Conservation (phyloP, 495 filamentous ascomycete species). For the Podospora appendiculata region DNA sequence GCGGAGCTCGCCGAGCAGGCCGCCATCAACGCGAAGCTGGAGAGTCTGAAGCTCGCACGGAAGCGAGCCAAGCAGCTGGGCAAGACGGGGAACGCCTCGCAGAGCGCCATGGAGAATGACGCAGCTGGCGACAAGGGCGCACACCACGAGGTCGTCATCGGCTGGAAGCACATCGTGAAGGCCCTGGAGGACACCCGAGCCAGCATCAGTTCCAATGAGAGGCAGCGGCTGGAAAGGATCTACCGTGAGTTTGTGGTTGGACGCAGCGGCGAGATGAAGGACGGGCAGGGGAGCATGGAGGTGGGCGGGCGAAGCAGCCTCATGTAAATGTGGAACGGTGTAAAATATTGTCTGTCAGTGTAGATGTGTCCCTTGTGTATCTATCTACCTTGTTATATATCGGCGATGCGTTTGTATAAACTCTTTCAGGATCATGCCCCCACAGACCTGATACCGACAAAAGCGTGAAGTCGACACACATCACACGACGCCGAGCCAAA, state of each 20-base stretch:
- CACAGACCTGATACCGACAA: no score
- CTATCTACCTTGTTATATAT: no score
- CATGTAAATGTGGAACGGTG: slow-evolving; percentile 50
- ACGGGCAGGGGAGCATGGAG: slow-evolving; percentile 81
- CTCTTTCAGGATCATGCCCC: no score
- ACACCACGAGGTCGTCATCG: slow-evolving; percentile 68
- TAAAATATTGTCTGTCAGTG: no score
- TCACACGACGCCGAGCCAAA: no score
- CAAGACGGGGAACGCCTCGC: not conserved
- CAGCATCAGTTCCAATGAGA: slow-evolving; percentile 74
- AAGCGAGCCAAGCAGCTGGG: slow-evolving; percentile 50
- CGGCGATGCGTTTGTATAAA: no score
- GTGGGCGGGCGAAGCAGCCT: slow-evolving; percentile 87
- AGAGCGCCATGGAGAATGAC: slow-evolving; percentile 19
- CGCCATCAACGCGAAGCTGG: slow-evolving; percentile 65
- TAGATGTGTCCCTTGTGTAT: no score
- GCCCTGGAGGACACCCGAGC: slow-evolving; percentile 69
- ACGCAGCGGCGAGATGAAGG: slow-evolving; percentile 88
- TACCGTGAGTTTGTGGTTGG: slow-evolving; percentile 89
- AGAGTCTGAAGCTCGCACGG: slow-evolving; percentile 60
- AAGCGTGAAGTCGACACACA: no score
- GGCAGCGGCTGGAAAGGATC: slow-evolving; percentile 63
- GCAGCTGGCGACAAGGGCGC: slow-evolving; percentile 11
- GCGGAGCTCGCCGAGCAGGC: slow-evolving; percentile 59
- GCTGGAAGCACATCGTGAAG: slow-evolving; percentile 77